phyloP scores from a whole-genome alignment of 1,284 basidiomycete genomes.

The Pseudomicrostroma phylloplanum region DNA sequence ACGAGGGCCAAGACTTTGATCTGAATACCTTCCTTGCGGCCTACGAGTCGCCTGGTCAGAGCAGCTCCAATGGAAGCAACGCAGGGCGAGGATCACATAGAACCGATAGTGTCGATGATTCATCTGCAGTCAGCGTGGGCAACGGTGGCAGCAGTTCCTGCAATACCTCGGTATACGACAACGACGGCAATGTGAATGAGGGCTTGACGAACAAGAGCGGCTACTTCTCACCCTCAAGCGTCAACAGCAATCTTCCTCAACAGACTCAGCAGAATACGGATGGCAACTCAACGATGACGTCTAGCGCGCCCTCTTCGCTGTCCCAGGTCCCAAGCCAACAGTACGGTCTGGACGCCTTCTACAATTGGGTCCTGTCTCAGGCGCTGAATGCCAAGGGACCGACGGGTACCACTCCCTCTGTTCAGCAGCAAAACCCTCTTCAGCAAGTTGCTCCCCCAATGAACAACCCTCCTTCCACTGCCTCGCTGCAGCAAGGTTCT shows the following conservation, averaged over 20 bases:
- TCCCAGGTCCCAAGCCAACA: background rate
- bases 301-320: background rate
- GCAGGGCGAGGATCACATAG: no score
- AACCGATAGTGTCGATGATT: background rate
- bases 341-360: conserved; percentile 30
- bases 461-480: no score
- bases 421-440: background rate
- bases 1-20: background rate
- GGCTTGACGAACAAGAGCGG: background rate
- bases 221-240: background rate
- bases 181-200: background rate
- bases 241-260: conserved; percentile 12
- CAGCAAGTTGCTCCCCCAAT: background rate
- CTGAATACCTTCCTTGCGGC: background rate
- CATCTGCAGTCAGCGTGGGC: background rate
- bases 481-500: no score
- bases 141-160: background rate
- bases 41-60: background rate
- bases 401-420: background rate
- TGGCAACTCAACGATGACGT: no score
- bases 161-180: background rate
- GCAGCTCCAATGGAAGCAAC: background rate
- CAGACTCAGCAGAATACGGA: background rate
- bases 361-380: conserved; percentile 41
- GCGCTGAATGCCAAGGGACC: conserved; percentile 14